These are phyloP conservation scores for Linaria vulgaris DNA, from an alignment of 257 asterid species.

Conservation along the genomic window DNA sequence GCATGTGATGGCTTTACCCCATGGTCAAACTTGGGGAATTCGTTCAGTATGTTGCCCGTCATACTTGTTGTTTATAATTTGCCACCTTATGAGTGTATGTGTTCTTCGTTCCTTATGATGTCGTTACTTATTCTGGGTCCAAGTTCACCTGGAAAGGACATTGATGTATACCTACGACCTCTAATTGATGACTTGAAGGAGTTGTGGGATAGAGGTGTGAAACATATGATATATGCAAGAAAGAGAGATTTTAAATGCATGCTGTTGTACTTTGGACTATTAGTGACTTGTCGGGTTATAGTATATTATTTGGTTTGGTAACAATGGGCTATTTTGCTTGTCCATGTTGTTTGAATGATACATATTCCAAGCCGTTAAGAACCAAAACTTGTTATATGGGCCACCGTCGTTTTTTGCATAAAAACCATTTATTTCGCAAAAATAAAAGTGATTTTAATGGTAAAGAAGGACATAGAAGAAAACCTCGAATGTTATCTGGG, in stretches of 20 bases:
- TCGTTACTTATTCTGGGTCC: neutral
- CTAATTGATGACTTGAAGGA: neutral
- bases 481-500: neutral
- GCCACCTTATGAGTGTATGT: neutral
- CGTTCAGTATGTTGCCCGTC: conserved; percentile 12
- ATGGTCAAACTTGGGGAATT: conserved; percentile 12
- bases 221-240: too few species aligned
- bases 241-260: too few species aligned
- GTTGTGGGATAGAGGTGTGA: too few species aligned
- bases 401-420: neutral
- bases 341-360: neutral
- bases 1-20: conserved; percentile 15
- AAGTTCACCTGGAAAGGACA: too few species aligned
- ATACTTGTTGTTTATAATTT: neutral
- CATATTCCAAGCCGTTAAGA: neutral
- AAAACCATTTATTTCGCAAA: neutral
- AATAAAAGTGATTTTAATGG: neutral
- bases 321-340: neutral
- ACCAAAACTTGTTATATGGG: conserved; percentile 5
- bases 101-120: neutral
- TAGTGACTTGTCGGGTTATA: neutral
- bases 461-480: neutral
- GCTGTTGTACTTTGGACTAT: too few species aligned
- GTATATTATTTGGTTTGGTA: neutral
- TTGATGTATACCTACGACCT: neutral